Evolutionary conservation across 768 basidiomycete genomes (phyloP).

Genomic region (Panellus pusillus): DNA sequence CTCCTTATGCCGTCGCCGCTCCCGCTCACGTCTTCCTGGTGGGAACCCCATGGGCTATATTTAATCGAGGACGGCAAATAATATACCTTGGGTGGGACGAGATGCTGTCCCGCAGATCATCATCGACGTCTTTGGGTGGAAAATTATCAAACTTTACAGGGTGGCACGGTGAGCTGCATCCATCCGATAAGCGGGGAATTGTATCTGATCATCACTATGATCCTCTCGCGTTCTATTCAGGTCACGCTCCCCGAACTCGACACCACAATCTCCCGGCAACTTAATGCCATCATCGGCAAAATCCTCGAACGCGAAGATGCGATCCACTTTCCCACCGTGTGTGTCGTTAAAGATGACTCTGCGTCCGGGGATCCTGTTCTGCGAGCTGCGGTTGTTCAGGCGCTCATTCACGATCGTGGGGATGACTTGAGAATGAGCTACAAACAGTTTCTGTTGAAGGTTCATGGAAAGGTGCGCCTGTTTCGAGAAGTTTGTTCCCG

Average conservation of each 20-base stretch:
- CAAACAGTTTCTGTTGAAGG: slow-evolving; percentile 42
- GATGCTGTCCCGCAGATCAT: slow-evolving; percentile 53
- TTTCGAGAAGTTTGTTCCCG: too few species aligned
- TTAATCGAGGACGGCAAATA: slow-evolving; percentile 55
- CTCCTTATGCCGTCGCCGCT: slow-evolving; percentile 46
- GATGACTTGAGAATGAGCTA: slow-evolving; percentile 47
- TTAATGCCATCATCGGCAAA: slow-evolving; percentile 50
- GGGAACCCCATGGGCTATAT: slow-evolving; percentile 53
- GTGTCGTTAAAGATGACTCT: slow-evolving; percentile 55
- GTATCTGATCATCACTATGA: background rate
- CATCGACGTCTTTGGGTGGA: slow-evolving; percentile 49
- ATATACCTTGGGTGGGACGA: slow-evolving; percentile 57
- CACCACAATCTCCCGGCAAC: slow-evolving; percentile 48
- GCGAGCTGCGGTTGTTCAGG: slow-evolving; percentile 46
- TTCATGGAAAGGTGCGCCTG: slow-evolving; percentile 41
- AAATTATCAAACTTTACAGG: slow-evolving; percentile 41
- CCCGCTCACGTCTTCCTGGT: slow-evolving; percentile 48
- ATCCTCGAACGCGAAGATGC: slow-evolving; percentile 47
- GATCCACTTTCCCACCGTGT: slow-evolving; percentile 47
- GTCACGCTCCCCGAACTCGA: slow-evolving; percentile 47
- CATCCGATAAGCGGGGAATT: too few species aligned
- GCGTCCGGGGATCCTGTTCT: slow-evolving; percentile 32
- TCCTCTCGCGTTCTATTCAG: slow-evolving; percentile 20
- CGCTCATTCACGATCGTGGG: slow-evolving; percentile 49
- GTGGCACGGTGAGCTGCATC: slow-evolving; percentile 42